Percentiles rank a stretch among this genome's conserved stretches.
Conservation (phyloP, 1,284 basidiomycete species). For the Ustilago cynodontis region DNA sequence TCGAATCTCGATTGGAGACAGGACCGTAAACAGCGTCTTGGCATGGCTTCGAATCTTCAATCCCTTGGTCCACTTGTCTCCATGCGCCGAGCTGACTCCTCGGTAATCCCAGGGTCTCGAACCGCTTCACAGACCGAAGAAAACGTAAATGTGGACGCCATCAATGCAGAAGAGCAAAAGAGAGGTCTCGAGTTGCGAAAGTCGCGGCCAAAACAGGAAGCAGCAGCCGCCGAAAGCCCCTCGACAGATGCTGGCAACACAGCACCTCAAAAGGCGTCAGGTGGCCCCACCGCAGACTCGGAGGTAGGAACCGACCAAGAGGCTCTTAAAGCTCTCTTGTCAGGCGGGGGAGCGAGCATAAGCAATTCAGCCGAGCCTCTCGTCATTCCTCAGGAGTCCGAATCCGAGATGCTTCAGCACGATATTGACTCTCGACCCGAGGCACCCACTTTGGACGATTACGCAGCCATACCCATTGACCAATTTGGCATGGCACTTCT, state of each 20-base stretch:
- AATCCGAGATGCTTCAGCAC: constrained; percentile 56
- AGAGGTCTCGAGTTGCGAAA: constrained; percentile 46
- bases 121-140: not conserved
- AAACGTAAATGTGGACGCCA: constrained; percentile 14
- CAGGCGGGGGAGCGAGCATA: constrained; percentile 19
- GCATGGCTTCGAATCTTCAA: constrained; percentile 40
- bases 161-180: constrained; percentile 53
- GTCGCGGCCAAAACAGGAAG: not conserved
- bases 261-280: not conserved
- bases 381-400: constrained; percentile 54
- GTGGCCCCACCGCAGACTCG: not conserved
- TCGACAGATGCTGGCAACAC: not conserved
- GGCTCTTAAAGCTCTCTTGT: constrained; percentile 52
- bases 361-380: constrained; percentile 1
- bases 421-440: constrained; percentile 65
- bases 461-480: constrained; percentile 88
- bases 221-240: not conserved
- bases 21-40: constrained; percentile 59
- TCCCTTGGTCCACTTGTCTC: constrained; percentile 46
- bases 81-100: constrained; percentile 29
- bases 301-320: constrained; percentile 34
- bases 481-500: constrained; percentile 93
- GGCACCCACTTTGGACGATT: constrained; percentile 81
- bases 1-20: constrained; percentile 60
- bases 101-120: constrained; percentile 12